Evolutionary conservation across 805 yeast genomes (phyloP).

Genomic region (Peterozyma xylosa): DNA sequence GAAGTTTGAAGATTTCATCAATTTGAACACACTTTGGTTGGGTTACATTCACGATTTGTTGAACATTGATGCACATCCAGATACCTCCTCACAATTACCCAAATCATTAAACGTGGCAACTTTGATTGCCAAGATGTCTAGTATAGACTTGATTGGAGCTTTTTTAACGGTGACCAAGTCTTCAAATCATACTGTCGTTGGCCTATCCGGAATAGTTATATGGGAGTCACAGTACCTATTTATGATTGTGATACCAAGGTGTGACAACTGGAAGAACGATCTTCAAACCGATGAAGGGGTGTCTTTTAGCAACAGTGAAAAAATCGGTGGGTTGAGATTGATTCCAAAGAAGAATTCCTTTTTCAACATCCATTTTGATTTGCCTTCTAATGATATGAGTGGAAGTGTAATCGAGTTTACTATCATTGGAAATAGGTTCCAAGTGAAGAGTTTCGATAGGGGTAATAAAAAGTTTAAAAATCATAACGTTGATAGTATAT

Average conservation of each 20-base stretch:
- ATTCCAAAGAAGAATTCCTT: slow-evolving; percentile 62
- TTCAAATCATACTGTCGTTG: slow-evolving; percentile 49
- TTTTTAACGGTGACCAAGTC: slow-evolving; percentile 48
- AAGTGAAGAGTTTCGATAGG: slow-evolving; percentile 70
- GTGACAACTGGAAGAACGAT: slow-evolving; percentile 26
- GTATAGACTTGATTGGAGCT: slow-evolving; percentile 84
- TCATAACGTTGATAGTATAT: slow-evolving; percentile 58
- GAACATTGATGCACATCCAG: slow-evolving; percentile 20
- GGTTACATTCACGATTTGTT: slow-evolving; percentile 54
- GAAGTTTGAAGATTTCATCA: slow-evolving; percentile 28
- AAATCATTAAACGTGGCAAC: slow-evolving; percentile 12
- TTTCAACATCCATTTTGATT: slow-evolving; percentile 45
- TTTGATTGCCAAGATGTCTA: slow-evolving; percentile 50
- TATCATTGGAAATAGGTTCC: slow-evolving; percentile 73
- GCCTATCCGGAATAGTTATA: slow-evolving; percentile 65
- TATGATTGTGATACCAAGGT: slow-evolving; percentile 47
- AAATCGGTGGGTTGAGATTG: slow-evolving; percentile 56
- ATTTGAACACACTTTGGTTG: slow-evolving; percentile 59
- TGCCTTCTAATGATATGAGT: slow-evolving; percentile 14
- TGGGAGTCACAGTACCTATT: slow-evolving; percentile 79
- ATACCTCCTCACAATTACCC: slow-evolving; percentile 2
- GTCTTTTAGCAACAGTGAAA: slow-evolving; percentile 14
- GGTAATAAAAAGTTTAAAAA: slow-evolving; percentile 80
- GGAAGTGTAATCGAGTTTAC: slow-evolving; percentile 46
- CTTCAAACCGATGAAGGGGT: slow-evolving; percentile 9